Evolutionary conservation across 2,329 filamentous ascomycete genomes (phyloP), one percentile per base, ranked within the genome.

Genomic region (Colletotrichum chrysophilum): DNA sequence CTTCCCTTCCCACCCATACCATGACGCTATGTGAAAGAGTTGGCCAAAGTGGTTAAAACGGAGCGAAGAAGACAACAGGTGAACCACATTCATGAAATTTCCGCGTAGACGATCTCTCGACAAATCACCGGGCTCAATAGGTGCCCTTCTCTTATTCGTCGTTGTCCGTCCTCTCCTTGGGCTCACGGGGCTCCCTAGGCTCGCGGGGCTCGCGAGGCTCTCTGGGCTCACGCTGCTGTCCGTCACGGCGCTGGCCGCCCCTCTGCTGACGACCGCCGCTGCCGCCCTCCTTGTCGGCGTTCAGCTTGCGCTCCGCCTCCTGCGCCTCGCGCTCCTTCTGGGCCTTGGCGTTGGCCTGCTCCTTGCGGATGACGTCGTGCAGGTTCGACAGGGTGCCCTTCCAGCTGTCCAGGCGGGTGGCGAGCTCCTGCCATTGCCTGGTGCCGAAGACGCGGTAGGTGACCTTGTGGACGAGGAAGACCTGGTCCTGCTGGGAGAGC

Each of bases 361-460:
- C 95, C 83, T 91, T 89, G 82, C 93, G 92, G 79, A 98, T 91
- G 61, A 97, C 95, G 71, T 89, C 88, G 79, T 97, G 88, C 21
- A 99, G 96, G 79, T 92, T 92, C 82, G 92, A 91, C 81, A 98
- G 88, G 80, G 95, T 96, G 80, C 92, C 90, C 85, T 94, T 93
- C 96, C 96, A 98, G 85, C 96, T 94, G 87, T 98, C 96, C 81
- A 99, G 89, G 77, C 96, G 91, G 78, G 94, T 95, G 76, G 95
- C 94, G 70, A 99, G 94, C 89, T 99, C 96, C 80, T 94, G 93
- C 96, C 97, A 99, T 89, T 99, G 97, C 90, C 97, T 97, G 89
- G 98, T 95, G 80, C 95, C 95, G 82, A 99, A 99, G 70, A 98
- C 96, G 77, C 97, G 94, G 91, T 98, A 98, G 76, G 96, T 98